These are phyloP conservation scores for Areca catechu DNA, from an alignment of 176 grass and related monocot species.

Conservation along the genomic window DNA sequence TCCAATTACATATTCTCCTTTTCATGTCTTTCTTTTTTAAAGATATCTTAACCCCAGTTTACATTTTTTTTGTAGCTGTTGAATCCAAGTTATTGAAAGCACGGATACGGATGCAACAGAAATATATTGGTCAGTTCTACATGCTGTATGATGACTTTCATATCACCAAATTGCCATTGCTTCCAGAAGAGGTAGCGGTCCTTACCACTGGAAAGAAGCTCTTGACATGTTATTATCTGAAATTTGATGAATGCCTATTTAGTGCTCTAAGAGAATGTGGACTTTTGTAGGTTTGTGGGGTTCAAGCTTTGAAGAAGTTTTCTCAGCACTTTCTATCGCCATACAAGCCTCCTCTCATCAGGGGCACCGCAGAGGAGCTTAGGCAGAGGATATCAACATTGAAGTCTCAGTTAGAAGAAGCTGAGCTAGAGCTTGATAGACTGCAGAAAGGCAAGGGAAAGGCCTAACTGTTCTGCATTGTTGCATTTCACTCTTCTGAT, in stretches of 20 bases:
- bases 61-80: conserved; percentile 47
- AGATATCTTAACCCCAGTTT: background rate
- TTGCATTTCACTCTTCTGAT: no score
- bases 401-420: conserved; percentile 48
- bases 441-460: conserved; percentile 71
- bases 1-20: no score
- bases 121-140: conserved; percentile 92
- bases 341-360: conserved; percentile 48
- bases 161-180: conserved; percentile 94
- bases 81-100: conserved; percentile 85
- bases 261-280: no score
- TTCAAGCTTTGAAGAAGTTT: conserved; percentile 71
- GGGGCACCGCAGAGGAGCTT: conserved; percentile 64
- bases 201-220: no score
- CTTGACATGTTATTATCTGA: no score
- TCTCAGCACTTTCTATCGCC: conserved; percentile 63
- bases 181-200: conserved; percentile 67
- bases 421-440: conserved; percentile 66
- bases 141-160: conserved; percentile 97
- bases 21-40: no score
- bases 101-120: conserved; percentile 90
- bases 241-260: no score
- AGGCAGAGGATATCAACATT: conserved; percentile 53
- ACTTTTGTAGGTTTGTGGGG: conserved; percentile 68
- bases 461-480: conserved; percentile 26